These are phyloP conservation scores for Picea abies DNA, from an alignment of 83 land plant genomes.

Conservation along the genomic window DNA sequence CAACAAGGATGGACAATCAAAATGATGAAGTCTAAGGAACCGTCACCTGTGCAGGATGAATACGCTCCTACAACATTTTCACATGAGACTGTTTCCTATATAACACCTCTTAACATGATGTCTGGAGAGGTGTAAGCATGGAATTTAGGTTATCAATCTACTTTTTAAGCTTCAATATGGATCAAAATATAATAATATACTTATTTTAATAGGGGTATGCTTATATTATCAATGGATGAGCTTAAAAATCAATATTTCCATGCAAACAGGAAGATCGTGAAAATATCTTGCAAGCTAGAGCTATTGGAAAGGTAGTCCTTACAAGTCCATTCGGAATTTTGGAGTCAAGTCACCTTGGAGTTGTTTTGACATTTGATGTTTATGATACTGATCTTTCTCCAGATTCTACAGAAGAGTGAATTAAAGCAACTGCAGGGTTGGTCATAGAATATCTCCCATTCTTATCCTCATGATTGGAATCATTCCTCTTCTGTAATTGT, in stretches of 20 bases:
- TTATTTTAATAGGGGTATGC: no score
- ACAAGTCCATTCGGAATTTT: constrained; percentile 56
- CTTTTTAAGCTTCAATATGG: no score
- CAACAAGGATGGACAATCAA: background rate
- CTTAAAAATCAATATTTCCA: background rate
- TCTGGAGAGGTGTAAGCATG: constrained; percentile 74
- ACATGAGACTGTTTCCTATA: constrained; percentile 71
- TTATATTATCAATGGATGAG: no score
- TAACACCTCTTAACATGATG: constrained; percentile 86
- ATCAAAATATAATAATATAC: no score
- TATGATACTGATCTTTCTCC: constrained; percentile 42
- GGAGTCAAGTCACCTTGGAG: constrained; percentile 12
- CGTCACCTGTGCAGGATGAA: constrained; percentile 28
- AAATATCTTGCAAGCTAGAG: constrained; percentile 29
- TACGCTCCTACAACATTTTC: constrained; percentile 55
- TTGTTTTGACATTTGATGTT: constrained; percentile 60
- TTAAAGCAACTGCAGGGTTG: constrained; percentile 52
- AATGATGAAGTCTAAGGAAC: constrained; percentile 73
- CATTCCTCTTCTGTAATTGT: no score
- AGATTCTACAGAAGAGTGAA: constrained; percentile 43
- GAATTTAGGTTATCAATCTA: background rate
- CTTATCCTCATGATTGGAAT: no score
- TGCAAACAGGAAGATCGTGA: constrained; percentile 49
- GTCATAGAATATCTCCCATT: background rate
- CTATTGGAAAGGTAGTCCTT: constrained; percentile 38